These are phyloP conservation scores for Podosphaera fusca DNA, from an alignment of 2,329 filamentous ascomycete genomes.

Conservation along the genomic window DNA sequence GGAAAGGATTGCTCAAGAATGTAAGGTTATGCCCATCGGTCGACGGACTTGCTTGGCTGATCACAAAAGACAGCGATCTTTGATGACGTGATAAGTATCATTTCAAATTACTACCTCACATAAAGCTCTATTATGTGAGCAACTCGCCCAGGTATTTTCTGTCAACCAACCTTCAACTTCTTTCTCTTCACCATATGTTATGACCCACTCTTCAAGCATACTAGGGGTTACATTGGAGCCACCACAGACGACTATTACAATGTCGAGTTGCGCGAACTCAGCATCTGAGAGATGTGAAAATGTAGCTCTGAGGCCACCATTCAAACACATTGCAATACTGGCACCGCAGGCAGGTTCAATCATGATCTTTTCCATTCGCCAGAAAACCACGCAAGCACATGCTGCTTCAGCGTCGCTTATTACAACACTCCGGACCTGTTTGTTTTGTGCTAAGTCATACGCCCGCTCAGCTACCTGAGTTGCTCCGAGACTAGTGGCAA, in stretches of 20 bases:
- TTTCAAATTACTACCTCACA: too few relatives aligned
- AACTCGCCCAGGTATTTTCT: not conserved
- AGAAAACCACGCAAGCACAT: constrained; percentile 50
- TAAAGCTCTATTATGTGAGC: too few relatives aligned
- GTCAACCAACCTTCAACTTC: not conserved
- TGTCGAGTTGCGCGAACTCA: constrained; percentile 40
- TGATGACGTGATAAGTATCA: too few relatives aligned
- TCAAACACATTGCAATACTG: constrained; percentile 46
- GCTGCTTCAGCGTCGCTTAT: constrained; percentile 59
- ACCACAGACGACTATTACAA: constrained; percentile 73
- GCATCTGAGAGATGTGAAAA: constrained; percentile 28
- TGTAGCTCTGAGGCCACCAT: constrained; percentile 36
- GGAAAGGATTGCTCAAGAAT: too few relatives aligned
- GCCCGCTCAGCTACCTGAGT: constrained; percentile 43
- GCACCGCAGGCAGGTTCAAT: constrained; percentile 77
- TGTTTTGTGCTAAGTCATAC: constrained; percentile 35
- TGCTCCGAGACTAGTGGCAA: constrained; percentile 55
- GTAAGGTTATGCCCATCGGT: too few relatives aligned
- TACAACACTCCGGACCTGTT: constrained; percentile 35
- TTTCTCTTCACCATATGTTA: constrained; percentile 16
- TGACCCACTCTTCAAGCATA: constrained; percentile 34
- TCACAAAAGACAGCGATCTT: too few relatives aligned
- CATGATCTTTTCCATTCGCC: constrained; percentile 59
- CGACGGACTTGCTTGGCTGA: too few relatives aligned
- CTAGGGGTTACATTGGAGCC: constrained; percentile 43